Base-by-base conservation (phyloP, 257 asterid species). In the Gentiana macrophylla region DNA sequence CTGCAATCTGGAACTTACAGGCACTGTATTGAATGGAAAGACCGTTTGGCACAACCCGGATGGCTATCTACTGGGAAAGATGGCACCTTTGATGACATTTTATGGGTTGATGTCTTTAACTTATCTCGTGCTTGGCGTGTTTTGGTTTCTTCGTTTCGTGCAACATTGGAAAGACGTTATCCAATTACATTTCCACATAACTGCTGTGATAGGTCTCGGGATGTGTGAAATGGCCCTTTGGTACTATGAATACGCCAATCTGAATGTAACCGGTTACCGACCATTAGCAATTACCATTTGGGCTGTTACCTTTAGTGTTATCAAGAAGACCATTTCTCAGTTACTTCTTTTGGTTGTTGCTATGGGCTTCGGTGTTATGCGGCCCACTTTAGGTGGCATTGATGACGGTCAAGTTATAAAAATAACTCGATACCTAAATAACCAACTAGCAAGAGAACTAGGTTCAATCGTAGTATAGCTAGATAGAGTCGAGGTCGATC, bases 221-320 rank as follows among this genome's bases (percentile, higher is more conserved):
- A 74, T 74, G 79, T 70, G 61, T 54, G 79, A 74, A 50, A 74
- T 69, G 79, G 70, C 79, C 11, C 70, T 74, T 56, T 69, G 79
- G 79, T 74, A 74, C 53, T 74, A 45, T 54, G 79, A 74, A 60
- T 74, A 74, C 59, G 60, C 73, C 53, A 74, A 74, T 70, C 72
- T 74, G 1, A 74, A 69, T 69, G 63, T 70, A 35, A 69, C 70
- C 6, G 79, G 79, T 37, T 53, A 48, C 12, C 69, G 79, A 53
- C 79, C 79, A 13, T 61, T 48, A 72, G 72, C 4, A 50, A 74
- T 69, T 60, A 69, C 79, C 1, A 45, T 74, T 52, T 74, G 79
- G 79, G 73, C 73, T 1, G 79, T 74, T 4, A 65, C 79, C 48
- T 10, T 58, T 58, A 74, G 59, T 65, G 66, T 70, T 62, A 41